These are phyloP conservation scores for Ambrosia hybrid DNA, from an alignment of 140 eudicot genomes.

Conservation along the genomic window DNA sequence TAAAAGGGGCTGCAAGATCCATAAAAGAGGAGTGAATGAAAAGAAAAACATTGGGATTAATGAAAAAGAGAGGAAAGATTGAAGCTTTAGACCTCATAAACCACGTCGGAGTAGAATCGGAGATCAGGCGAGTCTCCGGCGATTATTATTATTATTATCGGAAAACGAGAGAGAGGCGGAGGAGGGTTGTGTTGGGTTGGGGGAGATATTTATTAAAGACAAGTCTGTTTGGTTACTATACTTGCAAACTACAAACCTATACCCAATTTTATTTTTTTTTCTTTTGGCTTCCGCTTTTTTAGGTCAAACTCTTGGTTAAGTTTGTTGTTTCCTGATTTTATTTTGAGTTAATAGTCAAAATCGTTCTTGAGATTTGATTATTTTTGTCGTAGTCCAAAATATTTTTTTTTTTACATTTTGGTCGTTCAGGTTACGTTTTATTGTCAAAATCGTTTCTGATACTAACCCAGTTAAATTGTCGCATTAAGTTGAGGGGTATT, in stretches of 20 bases:
- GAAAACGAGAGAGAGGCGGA: constrained; percentile 16
- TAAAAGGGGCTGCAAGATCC: not conserved
- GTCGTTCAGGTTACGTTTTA: no score
- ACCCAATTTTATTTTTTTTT: not conserved
- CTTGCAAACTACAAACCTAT: constrained; percentile 15
- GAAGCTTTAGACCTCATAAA: constrained; percentile 62
- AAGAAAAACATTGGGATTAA: not conserved
- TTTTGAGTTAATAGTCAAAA: no score
- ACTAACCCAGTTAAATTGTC: no score
- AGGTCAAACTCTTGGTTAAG: no score
- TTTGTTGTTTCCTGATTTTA: no score
- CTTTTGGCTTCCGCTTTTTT: no score
- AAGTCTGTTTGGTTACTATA: constrained; percentile 12
- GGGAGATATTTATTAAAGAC: constrained; percentile 35
- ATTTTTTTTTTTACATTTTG: no score
- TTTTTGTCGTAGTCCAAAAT: no score
- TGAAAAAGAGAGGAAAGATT: not conserved
- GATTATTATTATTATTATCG: constrained; percentile 19
- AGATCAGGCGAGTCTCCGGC: constrained; percentile 43
- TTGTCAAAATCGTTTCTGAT: no score
- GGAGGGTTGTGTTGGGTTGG: not conserved
- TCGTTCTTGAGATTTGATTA: no score
- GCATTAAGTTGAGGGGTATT: no score
- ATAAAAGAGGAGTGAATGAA: constrained; percentile 3
- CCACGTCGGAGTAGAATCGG: constrained; percentile 60